These are phyloP conservation scores for Corallochytrium limacisporum DNA, from an alignment of 78 protist genomes.

Conservation along the genomic window DNA sequence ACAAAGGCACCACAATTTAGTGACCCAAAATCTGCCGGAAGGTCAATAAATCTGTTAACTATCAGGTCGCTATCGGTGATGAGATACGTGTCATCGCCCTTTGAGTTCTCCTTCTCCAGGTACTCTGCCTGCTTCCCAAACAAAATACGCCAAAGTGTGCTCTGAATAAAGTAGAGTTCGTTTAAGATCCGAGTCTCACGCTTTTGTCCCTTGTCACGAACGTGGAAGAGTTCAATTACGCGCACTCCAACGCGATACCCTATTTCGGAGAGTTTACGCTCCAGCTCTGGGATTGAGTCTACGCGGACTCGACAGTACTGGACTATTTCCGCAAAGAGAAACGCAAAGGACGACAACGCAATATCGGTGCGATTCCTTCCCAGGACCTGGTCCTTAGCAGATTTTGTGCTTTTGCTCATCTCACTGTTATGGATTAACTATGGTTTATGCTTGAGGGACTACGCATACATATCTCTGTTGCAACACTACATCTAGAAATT, in stretches of 20 bases:
- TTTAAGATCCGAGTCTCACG: constrained; percentile 62
- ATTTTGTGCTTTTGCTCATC: too few species aligned
- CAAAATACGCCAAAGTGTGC: constrained; percentile 58
- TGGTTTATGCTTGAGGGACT: too few species aligned
- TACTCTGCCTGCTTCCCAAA: constrained; percentile 71
- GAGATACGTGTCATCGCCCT: background rate
- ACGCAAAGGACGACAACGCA: too few species aligned
- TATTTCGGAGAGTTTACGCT: constrained; percentile 53
- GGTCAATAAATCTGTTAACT: constrained; percentile 39
- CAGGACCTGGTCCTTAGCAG: too few species aligned
- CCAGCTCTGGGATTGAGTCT: constrained; percentile 53
- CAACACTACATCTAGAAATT: too few species aligned
- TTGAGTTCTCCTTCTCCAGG: constrained; percentile 20
- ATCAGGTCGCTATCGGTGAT: background rate
- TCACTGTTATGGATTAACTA: too few species aligned
- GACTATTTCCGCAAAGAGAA: constrained; percentile 67
- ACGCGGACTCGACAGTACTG: constrained; percentile 61
- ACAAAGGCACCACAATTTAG: constrained; percentile 63
- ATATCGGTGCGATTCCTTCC: too few species aligned
- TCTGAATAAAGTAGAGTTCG: constrained; percentile 49
- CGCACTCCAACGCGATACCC: constrained; percentile 67
- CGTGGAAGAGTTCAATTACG: constrained; percentile 41
- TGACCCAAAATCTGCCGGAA: constrained; percentile 36
- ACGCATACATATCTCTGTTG: too few species aligned
- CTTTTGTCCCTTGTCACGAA: constrained; percentile 36